Evolutionary conservation across 768 basidiomycete species (phyloP).

Genomic region (Trametes gibbosa): DNA sequence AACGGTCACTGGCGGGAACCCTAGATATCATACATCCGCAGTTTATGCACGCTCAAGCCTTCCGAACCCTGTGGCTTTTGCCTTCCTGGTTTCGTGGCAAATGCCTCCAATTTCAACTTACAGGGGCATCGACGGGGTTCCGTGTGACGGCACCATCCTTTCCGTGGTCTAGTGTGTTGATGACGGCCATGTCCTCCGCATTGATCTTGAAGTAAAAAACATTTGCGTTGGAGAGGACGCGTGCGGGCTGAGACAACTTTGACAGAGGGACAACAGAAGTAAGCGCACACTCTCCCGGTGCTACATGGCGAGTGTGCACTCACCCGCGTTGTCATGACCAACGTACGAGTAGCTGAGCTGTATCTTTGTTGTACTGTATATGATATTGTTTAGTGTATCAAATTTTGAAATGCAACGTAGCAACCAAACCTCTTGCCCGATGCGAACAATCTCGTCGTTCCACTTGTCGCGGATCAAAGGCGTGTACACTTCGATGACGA

Average conservation of each 20-base stretch:
- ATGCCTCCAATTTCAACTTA: background rate
- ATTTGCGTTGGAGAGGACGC: conserved; percentile 45
- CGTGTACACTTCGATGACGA: conserved; percentile 47
- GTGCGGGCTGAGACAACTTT: conserved; percentile 41
- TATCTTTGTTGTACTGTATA: background rate
- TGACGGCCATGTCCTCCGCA: conserved; percentile 40
- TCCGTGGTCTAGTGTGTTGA: conserved; percentile 47
- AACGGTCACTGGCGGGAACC: background rate
- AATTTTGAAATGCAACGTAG: background rate
- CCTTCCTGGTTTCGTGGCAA: background rate
- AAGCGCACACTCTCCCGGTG: background rate
- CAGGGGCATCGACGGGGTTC: conserved; percentile 43
- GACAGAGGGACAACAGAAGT: conserved; percentile 47
- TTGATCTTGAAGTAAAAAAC: conserved; percentile 48
- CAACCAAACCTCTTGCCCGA: conserved; percentile 59
- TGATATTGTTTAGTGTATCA: background rate
- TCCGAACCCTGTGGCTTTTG: background rate
- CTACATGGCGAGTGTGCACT: background rate
- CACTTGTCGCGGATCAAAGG: conserved; percentile 57
- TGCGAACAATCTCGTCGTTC: conserved; percentile 50
- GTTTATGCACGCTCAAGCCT: background rate
- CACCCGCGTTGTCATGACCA: conserved; percentile 83
- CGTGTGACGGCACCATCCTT: conserved; percentile 44
- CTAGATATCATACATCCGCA: background rate
- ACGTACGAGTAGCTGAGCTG: conserved; percentile 79